Evolutionary conservation across 805 yeast genomes (phyloP), one percentile per base, ranked within the genome.

Genomic region (Huiozyma naganishii): DNA sequence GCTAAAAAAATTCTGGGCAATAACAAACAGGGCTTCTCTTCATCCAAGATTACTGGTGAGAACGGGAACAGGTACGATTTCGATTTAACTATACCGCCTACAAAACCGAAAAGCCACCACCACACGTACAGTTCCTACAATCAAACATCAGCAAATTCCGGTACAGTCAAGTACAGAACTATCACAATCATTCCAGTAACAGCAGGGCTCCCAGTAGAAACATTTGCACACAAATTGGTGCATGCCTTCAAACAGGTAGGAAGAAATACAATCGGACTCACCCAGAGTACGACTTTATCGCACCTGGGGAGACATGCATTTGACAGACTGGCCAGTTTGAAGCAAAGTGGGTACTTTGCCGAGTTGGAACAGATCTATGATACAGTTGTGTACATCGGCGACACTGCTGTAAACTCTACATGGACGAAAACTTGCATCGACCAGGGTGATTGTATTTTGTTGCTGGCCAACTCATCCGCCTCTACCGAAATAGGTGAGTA

Each of bases 391-490:
- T 92, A 90, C 56, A 79, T 90, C 9, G 89, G 92, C 27, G 97
- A 92, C 54, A 79, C 96, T 0, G 72, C 83, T 0, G 77, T 83
- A 2, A 79, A 78, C 51, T 83, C 96, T 0, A 73, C 79, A 13
- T 90, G 98, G 98, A 86, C 96, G 0, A 73, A 77, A 7, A 86
- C 96, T 0, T 92, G 97, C 61, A 83, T 90, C 36, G 79, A 89
- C 7, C 97, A 90, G 61, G 97, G 95, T 12, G 97, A 90, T 62
- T 89, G 97, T 66, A 78, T 90, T n/a, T 67, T 92, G 30, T 66
- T 92, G 12, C 62, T 92, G 11, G 97, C 97, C 0, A 89, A 90
- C 65, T 94, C 96, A 0, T 68, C 73, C 6, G 75, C 79, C 13
- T 74, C 75, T 29, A 80, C 92, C 0, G 75, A 74, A 29, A 70